Percentiles rank a stretch among this genome's conserved stretches.
phyloP scores from a whole-genome alignment of 306 rosid genomes.

The Quercus robur region DNA sequence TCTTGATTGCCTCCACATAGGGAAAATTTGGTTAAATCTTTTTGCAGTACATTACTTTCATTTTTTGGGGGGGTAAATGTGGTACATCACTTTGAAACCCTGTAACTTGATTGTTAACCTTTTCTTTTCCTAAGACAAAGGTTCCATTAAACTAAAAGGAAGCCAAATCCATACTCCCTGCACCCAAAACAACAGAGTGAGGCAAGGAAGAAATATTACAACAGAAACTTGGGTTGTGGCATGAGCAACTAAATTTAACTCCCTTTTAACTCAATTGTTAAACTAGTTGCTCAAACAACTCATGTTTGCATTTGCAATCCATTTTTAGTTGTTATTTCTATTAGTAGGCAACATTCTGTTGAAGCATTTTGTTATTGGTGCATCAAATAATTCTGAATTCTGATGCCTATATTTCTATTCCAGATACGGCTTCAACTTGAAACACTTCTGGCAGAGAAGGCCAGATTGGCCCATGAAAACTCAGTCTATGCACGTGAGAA shows the following conservation, averaged over 20 bases:
- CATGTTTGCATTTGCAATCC: not conserved
- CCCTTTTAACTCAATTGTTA: not conserved
- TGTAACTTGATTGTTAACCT: not conserved
- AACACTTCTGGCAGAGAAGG: conserved; percentile 89
- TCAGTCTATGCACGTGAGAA: conserved; percentile 90
- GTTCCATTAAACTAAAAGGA: too few relatives aligned
- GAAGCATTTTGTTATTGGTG: not conserved
- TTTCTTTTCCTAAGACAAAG: too few relatives aligned
- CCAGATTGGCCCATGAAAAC: conserved; percentile 91
- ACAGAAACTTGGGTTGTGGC: too few relatives aligned
- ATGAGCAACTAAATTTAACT: too few relatives aligned
- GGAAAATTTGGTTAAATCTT: not conserved
- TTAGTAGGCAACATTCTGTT: not conserved
- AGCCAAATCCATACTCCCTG: too few relatives aligned
- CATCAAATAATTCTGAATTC: not conserved
- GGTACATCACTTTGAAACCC: not conserved
- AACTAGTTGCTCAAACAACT: not conserved
- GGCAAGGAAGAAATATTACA: too few relatives aligned
- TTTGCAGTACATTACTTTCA: not conserved
- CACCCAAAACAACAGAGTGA: too few relatives aligned
- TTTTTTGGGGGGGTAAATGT: too few relatives aligned
- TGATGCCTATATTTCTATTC: conserved; percentile 23
- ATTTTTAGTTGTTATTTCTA: not conserved
- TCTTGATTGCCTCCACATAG: not conserved
- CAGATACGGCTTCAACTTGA: conserved; percentile 96